Base-by-base conservation (phyloP, 2,329 filamentous ascomycete species). In the Aspergillus sp. region DNA sequence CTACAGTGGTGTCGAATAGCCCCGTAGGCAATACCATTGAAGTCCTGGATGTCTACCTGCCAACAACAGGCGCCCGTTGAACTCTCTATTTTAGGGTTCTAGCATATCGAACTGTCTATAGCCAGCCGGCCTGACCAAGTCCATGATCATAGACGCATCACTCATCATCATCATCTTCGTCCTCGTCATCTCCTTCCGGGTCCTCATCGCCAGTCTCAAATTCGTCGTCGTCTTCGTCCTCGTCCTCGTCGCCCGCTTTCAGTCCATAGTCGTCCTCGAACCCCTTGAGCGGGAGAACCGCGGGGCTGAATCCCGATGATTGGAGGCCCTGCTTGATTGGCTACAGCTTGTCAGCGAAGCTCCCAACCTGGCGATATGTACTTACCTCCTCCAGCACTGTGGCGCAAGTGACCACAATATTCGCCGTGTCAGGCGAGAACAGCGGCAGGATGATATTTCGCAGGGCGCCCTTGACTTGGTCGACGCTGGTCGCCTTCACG, bases 251-350 rank as follows among this genome's bases (percentile, higher is more conserved):
- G 2, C 66, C 68, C 2, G 69, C 71, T 55, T 82, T 72, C 29
- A 95, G 63, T 1, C 89, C 89, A 54, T 96, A 96, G 50, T 86
- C 84, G 42, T 95, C 85, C 57, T 93, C 78, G 58, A 93, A 96
- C 48, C 82, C 73, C 26, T 78, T 76, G 30, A 96, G 68, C 16
- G 80, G 69, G 52, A 80, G 79, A 24, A 83, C 71, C 52, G 84
- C 73, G 0, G 82, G 80, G 55, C 79, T 80, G 67, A 93, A 98
- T 0, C 86, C 86, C 35, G 77, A 78, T 1, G 66, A 67, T 44
- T 76, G 71, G 48, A 96, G 84, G 2, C 81, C 78, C 44, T 78
- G 78, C 48, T 81, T 75, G 46, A 94, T 76, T 38, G 72, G 73
- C 86, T 93, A 42, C 33, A 47, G 42, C 41, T n/a, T 12, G 17